These are phyloP conservation scores for Lepidium sativum DNA, from an alignment of 345 rosid species.

Conservation along the genomic window DNA sequence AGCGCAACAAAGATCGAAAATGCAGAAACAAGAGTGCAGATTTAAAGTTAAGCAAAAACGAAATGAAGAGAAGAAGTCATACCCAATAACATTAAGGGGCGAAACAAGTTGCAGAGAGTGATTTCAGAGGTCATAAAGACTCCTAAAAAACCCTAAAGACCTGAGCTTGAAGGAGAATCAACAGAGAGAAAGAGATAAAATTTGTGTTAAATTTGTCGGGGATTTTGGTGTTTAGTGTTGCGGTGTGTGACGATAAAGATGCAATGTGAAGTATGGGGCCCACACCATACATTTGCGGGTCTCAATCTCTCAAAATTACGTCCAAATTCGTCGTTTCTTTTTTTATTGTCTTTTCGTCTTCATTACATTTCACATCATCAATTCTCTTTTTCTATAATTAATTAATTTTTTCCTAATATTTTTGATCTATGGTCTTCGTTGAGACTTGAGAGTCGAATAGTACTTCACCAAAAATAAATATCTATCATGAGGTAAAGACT, in stretches of 20 bases:
- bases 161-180: slow-evolving; percentile 19
- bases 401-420: too few species aligned
- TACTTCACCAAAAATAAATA: not conserved
- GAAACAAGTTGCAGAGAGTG: not conserved
- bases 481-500: not conserved
- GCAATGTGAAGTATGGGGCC: not conserved
- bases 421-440: not conserved
- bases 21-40: too few species aligned
- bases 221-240: slow-evolving; percentile 23
- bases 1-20: too few species aligned
- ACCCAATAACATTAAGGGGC: not conserved
- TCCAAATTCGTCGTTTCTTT: not conserved
- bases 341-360: not conserved
- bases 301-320: slow-evolving; percentile 6
- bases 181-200: not conserved
- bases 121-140: not conserved
- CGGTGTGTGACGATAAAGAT: slow-evolving; percentile 4
- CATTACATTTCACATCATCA: slow-evolving; percentile 13
- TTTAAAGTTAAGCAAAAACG: too few species aligned
- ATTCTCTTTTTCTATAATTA: not conserved
- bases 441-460: too few species aligned
- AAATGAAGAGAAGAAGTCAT: not conserved
- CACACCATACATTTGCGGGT: slow-evolving; percentile 7
- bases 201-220: not conserved
- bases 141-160: slow-evolving; percentile 5